A percentile compares a stretch with the other conserved stretches of the same genome.
Evolutionary conservation across 2,329 filamentous ascomycete genomes (phyloP).

Genomic region (Neonectria faginata): DNA sequence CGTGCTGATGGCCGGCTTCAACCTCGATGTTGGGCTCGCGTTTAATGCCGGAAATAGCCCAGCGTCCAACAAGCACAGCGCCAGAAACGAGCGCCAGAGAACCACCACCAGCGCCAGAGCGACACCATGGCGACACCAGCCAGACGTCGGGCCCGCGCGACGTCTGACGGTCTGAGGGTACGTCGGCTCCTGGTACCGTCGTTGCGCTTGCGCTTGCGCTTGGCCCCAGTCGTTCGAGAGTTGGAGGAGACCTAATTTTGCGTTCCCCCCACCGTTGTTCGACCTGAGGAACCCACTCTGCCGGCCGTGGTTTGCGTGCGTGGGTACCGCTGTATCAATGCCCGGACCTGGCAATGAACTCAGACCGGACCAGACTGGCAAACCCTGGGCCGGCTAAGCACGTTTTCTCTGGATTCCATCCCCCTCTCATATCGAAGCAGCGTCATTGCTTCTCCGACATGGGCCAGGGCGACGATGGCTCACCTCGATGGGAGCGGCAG

Average conservation of each 20-base stretch:
- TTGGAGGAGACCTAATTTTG: conserved; percentile 32
- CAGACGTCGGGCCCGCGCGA: conserved; percentile 21
- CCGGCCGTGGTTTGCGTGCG: conserved; percentile 17
- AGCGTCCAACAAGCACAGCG: conserved; percentile 19
- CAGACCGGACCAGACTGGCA: conserved; percentile 18
- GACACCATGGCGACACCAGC: conserved; percentile 1
- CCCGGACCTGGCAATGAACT: conserved; percentile 38
- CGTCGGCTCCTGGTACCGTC: conserved; percentile 43
- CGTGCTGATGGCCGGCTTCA: conserved; percentile 12
- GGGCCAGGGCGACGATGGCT: conserved; percentile 27
- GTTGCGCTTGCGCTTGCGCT: conserved; percentile 27
- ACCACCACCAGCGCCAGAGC: too few species aligned
- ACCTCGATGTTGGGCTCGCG: conserved; percentile 14
- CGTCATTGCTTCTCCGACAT: conserved; percentile 32
- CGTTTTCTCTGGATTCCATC: conserved; percentile 23
- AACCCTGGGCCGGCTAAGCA: conserved; percentile 13
- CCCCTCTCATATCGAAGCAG: conserved; percentile 23
- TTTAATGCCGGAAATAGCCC: conserved; percentile 22
- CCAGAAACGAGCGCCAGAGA: conserved; percentile 8
- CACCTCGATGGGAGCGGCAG: conserved; percentile 16
- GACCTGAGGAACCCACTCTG: conserved; percentile 36
- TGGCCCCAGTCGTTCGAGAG: conserved; percentile 39
- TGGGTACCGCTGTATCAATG: conserved; percentile 30
- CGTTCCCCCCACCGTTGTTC: conserved; percentile 28
- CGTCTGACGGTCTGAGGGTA: conserved; percentile 30